Base-by-base conservation (phyloP, 495 filamentous ascomycete genomes). In the Stereocaulon alpinum region DNA sequence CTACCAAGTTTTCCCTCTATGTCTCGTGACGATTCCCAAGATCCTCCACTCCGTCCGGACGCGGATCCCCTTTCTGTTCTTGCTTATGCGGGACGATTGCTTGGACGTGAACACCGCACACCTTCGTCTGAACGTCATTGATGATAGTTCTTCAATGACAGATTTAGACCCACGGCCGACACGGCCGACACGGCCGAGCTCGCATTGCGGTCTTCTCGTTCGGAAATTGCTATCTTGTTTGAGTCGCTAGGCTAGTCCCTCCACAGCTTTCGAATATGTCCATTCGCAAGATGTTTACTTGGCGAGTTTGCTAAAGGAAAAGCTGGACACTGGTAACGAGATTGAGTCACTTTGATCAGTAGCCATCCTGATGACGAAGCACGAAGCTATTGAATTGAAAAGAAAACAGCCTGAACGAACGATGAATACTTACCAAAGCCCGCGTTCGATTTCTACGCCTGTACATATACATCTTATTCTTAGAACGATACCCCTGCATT, bases 61-160 rank as follows among this genome's bases (percentile, higher is more conserved):
- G 53, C 60, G 12, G 63, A 65, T 47, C 55, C 63, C 2, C 63
- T 65, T 40, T 59, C 60, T 17, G 56, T 65, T 6, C 60, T 65
- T 30, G 63, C 63, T n/a, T 62, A 65, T 49, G 63, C 60, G 3
- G 63, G 58, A 44, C 48, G 58, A 10, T 43, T 60, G 11, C 34
- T 60, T 18, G 58, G 58, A 32, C 27, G 40, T 1, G 58, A 60
- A 27, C 34, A 37, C 11, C 48, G 40, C 24, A 47, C 55, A 40
- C 20, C 45, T 41, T 32, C 44, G 12, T 37, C 30, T 17, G 4
- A 40, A 44, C 27, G 17, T 12, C 17, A 18, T 45, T 6, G 6
- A 34, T 14, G 40, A 12, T 12, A 9, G 2, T 37, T 37, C 34
- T 10, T 37, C 7, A 37, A 10, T 10, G 1, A 37, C 12, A 12